Evolutionary conservation across 192 early-diverging fungal species (phyloP).

Genomic region (Linnemannia elongata): DNA sequence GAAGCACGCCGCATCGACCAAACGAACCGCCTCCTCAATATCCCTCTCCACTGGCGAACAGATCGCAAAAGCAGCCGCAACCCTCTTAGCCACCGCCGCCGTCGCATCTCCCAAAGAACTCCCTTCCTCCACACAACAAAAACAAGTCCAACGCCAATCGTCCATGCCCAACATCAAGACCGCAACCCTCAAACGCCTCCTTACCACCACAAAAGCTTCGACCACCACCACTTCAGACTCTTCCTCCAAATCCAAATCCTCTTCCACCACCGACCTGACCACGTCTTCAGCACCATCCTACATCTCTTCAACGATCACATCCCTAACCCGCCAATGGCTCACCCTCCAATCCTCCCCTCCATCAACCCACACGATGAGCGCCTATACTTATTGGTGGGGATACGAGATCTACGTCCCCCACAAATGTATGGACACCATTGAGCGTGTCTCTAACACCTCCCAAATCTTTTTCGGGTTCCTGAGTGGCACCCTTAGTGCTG

Average conservation of each 20-base stretch:
- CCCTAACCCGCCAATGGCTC: slow-evolving; percentile 18
- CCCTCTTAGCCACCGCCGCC: slow-evolving; percentile 21
- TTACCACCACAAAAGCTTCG: slow-evolving; percentile 14
- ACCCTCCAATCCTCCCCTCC: slow-evolving; percentile 21
- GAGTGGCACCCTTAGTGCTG: slow-evolving; percentile 17
- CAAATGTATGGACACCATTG: slow-evolving; percentile 46
- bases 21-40: neutral
- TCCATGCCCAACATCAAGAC: slow-evolving; percentile 24
- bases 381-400: slow-evolving; percentile 59
- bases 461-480: slow-evolving; percentile 51
- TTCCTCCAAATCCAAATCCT: neutral
- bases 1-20: neutral
- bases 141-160: slow-evolving; percentile 15
- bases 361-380: slow-evolving; percentile 31
- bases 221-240: neutral
- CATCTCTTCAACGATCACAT: slow-evolving; percentile 30
- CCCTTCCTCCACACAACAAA: neutral
- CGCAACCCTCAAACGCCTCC: slow-evolving; percentile 7
- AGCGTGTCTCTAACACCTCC: slow-evolving; percentile 52
- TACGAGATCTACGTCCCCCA: slow-evolving; percentile 59
- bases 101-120: slow-evolving; percentile 11
- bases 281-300: neutral
- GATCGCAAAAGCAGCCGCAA: slow-evolving; percentile 34
- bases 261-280: neutral
- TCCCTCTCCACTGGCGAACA: slow-evolving; percentile 34